Evolutionary conservation across 768 basidiomycete genomes (phyloP).

Genomic region (Leucocoprinus sp.): DNA sequence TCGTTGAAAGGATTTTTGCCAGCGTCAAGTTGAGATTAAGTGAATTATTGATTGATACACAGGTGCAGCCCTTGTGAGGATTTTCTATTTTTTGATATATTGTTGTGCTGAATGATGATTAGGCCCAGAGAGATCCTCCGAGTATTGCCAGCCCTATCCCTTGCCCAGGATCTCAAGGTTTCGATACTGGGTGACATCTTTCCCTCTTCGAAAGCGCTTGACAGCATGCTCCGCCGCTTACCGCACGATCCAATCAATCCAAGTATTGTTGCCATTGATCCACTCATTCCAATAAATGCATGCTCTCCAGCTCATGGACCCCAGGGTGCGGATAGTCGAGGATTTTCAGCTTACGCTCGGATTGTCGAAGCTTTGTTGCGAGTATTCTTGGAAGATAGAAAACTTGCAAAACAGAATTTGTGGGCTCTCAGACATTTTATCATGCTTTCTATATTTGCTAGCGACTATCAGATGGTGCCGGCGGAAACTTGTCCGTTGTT

Average conservation of each 20-base stretch:
- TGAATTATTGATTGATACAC: conserved; percentile 32
- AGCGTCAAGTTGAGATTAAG: conserved; percentile 36
- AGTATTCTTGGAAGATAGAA: conserved; percentile 49
- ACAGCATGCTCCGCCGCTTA: conserved; percentile 37
- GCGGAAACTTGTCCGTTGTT: conserved; percentile 40
- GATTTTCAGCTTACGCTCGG: conserved; percentile 60
- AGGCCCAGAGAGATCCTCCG: conserved; percentile 42
- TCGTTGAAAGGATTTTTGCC: conserved; percentile 15
- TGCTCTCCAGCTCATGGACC: conserved; percentile 5
- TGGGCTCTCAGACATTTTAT: conserved; percentile 70
- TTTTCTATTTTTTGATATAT: background rate
- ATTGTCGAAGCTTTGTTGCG: conserved; percentile 47
- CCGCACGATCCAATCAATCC: conserved; percentile 39
- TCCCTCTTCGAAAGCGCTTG: conserved; percentile 38
- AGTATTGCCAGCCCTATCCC: conserved; percentile 24
- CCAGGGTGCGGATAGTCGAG: conserved; percentile 33
- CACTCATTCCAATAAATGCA: conserved; percentile 44
- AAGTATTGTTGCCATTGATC: conserved; percentile 53
- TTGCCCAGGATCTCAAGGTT: conserved; percentile 28
- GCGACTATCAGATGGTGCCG: conserved; percentile 51
- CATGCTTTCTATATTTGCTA: conserved; percentile 50
- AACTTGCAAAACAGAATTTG: conserved; percentile 45
- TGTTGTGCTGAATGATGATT: conserved; percentile 5
- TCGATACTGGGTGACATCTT: conserved; percentile 43
- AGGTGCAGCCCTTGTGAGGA: conserved; percentile 27